These are phyloP conservation scores for Microascus cirrosus DNA, from an alignment of 2,329 filamentous ascomycete species.

Conservation along the genomic window DNA sequence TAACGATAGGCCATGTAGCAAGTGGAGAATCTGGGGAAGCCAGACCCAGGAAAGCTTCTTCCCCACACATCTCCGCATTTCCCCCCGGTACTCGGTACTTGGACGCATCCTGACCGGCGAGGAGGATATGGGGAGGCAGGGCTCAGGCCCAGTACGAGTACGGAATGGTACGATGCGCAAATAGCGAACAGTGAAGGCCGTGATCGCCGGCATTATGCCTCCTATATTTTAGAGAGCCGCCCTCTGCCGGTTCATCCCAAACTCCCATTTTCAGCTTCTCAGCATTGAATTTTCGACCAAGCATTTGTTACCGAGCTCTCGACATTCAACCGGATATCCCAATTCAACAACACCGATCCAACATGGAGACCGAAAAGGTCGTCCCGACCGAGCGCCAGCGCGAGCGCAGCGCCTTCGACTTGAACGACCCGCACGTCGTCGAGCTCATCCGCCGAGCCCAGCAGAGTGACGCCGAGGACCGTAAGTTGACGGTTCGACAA, in stretches of 20 bases:
- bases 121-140: not conserved
- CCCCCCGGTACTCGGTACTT: not conserved
- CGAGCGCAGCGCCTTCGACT: not conserved
- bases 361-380: not conserved
- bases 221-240: not conserved
- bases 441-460: conserved; percentile 21
- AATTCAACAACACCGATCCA: not conserved
- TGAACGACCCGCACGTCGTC: not conserved
- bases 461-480: conserved; percentile 49
- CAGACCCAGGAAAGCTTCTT: no score
- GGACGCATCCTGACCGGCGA: no score
- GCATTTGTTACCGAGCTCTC: not conserved
- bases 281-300: not conserved
- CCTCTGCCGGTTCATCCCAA: not conserved
- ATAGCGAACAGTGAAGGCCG: not conserved
- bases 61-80: not conserved
- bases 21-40: not conserved
- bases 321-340: not conserved
- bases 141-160: not conserved
- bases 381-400: not conserved
- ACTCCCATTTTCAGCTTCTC: not conserved
- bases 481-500: conserved; percentile 60
- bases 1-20: not conserved
- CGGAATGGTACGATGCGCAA: not conserved
- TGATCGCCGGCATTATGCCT: not conserved